Conservation (phyloP, 768 basidiomycete species). For the Epithele typhae region DNA sequence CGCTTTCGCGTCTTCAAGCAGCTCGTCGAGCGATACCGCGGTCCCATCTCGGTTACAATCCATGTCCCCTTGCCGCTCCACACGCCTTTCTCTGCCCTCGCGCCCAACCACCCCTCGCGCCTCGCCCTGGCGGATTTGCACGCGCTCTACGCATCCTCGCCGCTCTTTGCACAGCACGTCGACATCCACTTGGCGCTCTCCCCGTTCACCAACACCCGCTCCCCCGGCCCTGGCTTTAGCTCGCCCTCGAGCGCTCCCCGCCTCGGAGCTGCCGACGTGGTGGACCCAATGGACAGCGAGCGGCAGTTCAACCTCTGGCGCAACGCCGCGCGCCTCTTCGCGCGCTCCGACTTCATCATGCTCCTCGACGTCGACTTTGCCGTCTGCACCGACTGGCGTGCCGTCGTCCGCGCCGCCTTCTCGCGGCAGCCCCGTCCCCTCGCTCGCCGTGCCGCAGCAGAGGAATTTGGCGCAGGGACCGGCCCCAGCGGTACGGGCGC, state of each 20-base stretch:
- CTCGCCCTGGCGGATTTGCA: slow-evolving; percentile 59
- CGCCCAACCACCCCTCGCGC: slow-evolving; percentile 21
- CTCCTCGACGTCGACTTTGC: slow-evolving; percentile 91
- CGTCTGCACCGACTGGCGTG: slow-evolving; percentile 76
- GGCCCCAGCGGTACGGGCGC: not conserved
- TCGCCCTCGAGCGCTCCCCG: too few species aligned
- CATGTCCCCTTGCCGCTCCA: slow-evolving; percentile 55
- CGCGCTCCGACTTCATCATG: slow-evolving; percentile 81
- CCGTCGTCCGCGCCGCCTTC: slow-evolving; percentile 38
- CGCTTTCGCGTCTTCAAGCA: slow-evolving; percentile 68
- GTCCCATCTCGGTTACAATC: slow-evolving; percentile 81
- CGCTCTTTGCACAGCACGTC: slow-evolving; percentile 61
- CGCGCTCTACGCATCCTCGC: slow-evolving; percentile 61
- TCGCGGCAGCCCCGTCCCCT: slow-evolving; percentile 1
- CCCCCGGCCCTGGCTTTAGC: slow-evolving; percentile 1
- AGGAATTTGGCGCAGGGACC: too few species aligned
- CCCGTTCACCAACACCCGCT: slow-evolving; percentile 37
- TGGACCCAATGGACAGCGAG: slow-evolving; percentile 32
- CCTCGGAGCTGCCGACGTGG: not conserved
- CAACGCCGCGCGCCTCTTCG: slow-evolving; percentile 79
- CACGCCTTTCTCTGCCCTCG: slow-evolving; percentile 34
- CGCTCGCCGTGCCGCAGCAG: too few species aligned
- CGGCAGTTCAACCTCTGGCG: slow-evolving; percentile 91
- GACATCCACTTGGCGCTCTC: slow-evolving; percentile 87
- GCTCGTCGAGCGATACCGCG: slow-evolving; percentile 74